A percentile compares a stretch with the other conserved stretches of the same genome.
Conservation (phyloP, 192 early-diverging fungal genomes). For the Coemansia erecta region DNA sequence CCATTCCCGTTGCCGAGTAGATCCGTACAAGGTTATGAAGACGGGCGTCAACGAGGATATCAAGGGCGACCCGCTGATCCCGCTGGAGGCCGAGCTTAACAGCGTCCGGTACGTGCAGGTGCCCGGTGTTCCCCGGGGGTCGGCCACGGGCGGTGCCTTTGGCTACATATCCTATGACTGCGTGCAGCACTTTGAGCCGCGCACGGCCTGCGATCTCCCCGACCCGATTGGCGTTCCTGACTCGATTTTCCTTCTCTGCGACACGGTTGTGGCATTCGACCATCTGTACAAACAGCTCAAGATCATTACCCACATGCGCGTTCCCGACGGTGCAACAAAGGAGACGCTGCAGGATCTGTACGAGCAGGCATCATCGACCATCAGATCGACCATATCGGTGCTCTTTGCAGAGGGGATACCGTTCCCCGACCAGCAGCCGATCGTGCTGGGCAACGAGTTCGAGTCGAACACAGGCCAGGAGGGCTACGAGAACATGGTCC, state of each 20-base stretch:
- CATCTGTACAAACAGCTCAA: slow-evolving; percentile 89
- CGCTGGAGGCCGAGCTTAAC: slow-evolving; percentile 83
- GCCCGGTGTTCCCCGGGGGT: slow-evolving; percentile 69
- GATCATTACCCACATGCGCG: slow-evolving; percentile 87
- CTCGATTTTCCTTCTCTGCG: slow-evolving; percentile 90
- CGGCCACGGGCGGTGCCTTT: slow-evolving; percentile 81
- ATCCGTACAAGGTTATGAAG: slow-evolving; percentile 84
- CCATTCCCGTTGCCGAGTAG: slow-evolving; percentile 31
- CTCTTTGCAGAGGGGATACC: slow-evolving; percentile 72
- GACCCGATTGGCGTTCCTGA: slow-evolving; percentile 93
- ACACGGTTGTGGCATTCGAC: slow-evolving; percentile 95
- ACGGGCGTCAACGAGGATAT: slow-evolving; percentile 69
- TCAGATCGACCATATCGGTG: slow-evolving; percentile 64
- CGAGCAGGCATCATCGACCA: slow-evolving; percentile 64
- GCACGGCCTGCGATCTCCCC: slow-evolving; percentile 70
- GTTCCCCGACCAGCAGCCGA: slow-evolving; percentile 73
- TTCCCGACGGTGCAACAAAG: slow-evolving; percentile 56
- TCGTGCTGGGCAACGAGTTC: slow-evolving; percentile 64
- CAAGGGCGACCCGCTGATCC: slow-evolving; percentile 81
- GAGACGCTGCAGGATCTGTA: slow-evolving; percentile 63
- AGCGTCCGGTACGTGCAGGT: slow-evolving; percentile 74
- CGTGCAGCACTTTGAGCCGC: slow-evolving; percentile 96
- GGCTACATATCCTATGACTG: slow-evolving; percentile 98
- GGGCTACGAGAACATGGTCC: slow-evolving; percentile 89
- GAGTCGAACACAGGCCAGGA: slow-evolving; percentile 89